Percentiles rank a stretch among this genome's conserved stretches.
Evolutionary conservation across 2,329 filamentous ascomycete genomes (phyloP).

Genomic region (Penicillium expansum): DNA sequence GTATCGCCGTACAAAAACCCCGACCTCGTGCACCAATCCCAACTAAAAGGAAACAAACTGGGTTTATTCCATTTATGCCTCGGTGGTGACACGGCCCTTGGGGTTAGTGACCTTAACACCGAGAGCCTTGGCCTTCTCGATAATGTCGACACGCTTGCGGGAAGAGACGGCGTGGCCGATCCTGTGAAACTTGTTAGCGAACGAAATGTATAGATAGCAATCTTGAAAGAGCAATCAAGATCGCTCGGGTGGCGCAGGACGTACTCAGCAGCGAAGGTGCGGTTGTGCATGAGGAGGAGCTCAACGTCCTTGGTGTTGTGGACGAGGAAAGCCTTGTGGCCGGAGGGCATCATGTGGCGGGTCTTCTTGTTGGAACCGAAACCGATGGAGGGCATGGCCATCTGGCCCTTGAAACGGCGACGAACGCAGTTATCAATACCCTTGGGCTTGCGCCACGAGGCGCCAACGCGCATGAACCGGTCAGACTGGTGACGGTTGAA

Average conservation of each 20-base stretch:
- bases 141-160: constrained; percentile 97
- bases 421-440: constrained; percentile 99
- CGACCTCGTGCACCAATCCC: constrained; percentile 24
- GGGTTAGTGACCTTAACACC: constrained; percentile 99
- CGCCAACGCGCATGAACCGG: constrained; percentile 86
- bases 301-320: constrained; percentile 95
- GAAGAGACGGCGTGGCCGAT: constrained; percentile 98
- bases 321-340: constrained; percentile 99
- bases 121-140: constrained; percentile 94
- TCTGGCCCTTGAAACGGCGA: constrained; percentile 93
- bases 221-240: too few species aligned
- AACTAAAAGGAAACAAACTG: constrained; percentile 35
- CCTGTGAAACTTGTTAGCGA: constrained; percentile 51
- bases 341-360: constrained; percentile 96
- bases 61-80: constrained; percentile 63
- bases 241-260: constrained; percentile 38
- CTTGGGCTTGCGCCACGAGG: constrained; percentile 99
- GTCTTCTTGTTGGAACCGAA: constrained; percentile 99
- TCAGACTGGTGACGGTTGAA: constrained; percentile 98
- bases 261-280: constrained; percentile 97
- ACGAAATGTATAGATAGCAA: neutral
- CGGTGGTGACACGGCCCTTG: constrained; percentile 98
- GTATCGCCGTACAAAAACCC: constrained; percentile 30
- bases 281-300: constrained; percentile 99
- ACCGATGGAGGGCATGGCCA: constrained; percentile 97